Percentiles rank a stretch among this genome's conserved stretches.
Evolutionary conservation across 306 rosid genomes (phyloP).

Genomic region (Quercus gilva): DNA sequence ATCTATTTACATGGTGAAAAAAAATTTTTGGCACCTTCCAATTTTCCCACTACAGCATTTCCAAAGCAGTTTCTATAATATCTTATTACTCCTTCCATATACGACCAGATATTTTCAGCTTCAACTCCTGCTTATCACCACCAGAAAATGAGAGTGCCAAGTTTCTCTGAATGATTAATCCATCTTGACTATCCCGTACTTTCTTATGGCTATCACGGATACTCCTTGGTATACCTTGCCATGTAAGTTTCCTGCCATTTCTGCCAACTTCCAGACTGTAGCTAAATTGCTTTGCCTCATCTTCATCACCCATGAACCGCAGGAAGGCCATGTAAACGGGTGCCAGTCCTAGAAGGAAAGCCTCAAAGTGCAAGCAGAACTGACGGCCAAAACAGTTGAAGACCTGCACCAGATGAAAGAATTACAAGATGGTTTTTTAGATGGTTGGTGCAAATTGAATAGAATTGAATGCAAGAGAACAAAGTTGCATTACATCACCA

Average conservation of each 20-base stretch:
- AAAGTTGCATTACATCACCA: not conserved
- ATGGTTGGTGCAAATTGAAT: not conserved
- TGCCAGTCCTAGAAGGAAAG: slow-evolving; percentile 48
- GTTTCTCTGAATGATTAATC: slow-evolving; percentile 49
- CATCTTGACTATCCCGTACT: slow-evolving; percentile 55
- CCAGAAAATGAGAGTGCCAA: slow-evolving; percentile 52
- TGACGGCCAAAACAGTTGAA: slow-evolving; percentile 55
- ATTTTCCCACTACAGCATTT: not conserved
- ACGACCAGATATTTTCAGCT: slow-evolving; percentile 48
- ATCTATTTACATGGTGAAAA: slow-evolving; percentile 13
- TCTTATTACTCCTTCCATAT: slow-evolving; percentile 48
- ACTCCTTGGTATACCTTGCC: slow-evolving; percentile 62
- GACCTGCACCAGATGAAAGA: slow-evolving; percentile 30
- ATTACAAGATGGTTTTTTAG: not conserved
- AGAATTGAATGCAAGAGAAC: not conserved
- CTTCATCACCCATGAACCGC: slow-evolving; percentile 62
- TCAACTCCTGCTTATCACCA: slow-evolving; percentile 43
- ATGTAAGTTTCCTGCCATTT: slow-evolving; percentile 42
- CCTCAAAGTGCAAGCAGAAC: slow-evolving; percentile 58
- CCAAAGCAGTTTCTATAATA: not conserved
- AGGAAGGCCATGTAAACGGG: slow-evolving; percentile 61
- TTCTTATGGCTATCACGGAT: slow-evolving; percentile 52
- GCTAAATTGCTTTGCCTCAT: slow-evolving; percentile 48
- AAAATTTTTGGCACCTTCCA: not conserved
- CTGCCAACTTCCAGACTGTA: slow-evolving; percentile 58